A percentile compares a stretch with the other conserved stretches of the same genome.
Evolutionary conservation across 1,139 yeast genomes (phyloP).

Genomic region (Taphrina confusa): DNA sequence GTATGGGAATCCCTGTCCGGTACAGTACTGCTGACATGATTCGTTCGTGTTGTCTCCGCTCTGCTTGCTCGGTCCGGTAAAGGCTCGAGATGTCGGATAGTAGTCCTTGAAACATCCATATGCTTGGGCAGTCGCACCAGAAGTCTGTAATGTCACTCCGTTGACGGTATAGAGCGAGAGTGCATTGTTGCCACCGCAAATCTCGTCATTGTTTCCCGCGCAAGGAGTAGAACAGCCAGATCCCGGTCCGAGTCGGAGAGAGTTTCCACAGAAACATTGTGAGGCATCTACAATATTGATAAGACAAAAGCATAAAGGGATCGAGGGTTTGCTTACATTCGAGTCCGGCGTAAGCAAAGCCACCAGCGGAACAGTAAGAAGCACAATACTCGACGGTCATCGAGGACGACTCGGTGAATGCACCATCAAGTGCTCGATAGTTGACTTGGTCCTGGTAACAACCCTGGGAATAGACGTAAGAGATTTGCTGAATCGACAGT

Average conservation of each 20-base stretch:
- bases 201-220: slow-evolving; percentile 10
- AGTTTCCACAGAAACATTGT: slow-evolving; percentile 26
- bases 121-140: not conserved
- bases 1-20: slow-evolving; percentile 19
- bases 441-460: slow-evolving; percentile 21
- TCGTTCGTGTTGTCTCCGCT: slow-evolving; percentile 17
- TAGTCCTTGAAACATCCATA: slow-evolving; percentile 26
- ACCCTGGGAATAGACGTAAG: slow-evolving; percentile 6
- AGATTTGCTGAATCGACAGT: not conserved
- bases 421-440: slow-evolving; percentile 13
- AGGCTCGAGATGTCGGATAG: slow-evolving; percentile 21
- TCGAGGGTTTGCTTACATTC: not conserved
- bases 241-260: not conserved
- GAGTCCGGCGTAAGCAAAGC: slow-evolving; percentile 4
- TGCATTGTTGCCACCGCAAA: slow-evolving; percentile 28
- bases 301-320: not conserved
- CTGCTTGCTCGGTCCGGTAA: slow-evolving; percentile 9
- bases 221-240: slow-evolving; percentile 16
- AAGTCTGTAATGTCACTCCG: not conserved
- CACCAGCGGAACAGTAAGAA: not conserved
- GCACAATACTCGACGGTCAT: slow-evolving; percentile 12
- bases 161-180: slow-evolving; percentile 10
- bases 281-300: not conserved
- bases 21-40: slow-evolving; percentile 11
- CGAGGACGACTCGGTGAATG: not conserved